phyloP scores from a whole-genome alignment of 2,329 filamentous ascomycete species.

The Fusarium multiceps region DNA sequence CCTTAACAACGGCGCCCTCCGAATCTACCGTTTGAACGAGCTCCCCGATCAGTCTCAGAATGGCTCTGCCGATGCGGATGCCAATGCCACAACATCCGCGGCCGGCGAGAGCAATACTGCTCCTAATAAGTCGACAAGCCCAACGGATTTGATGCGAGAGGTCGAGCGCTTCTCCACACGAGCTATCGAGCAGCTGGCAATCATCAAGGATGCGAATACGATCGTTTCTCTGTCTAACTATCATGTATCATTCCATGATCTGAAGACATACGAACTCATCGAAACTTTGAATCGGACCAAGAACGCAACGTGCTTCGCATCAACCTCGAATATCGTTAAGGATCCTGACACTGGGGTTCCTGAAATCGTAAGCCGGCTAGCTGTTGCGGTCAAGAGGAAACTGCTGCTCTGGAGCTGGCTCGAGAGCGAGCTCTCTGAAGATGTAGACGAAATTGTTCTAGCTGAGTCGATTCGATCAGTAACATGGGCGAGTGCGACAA shows the following conservation, averaged over 20 bases:
- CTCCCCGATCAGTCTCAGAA: slow-evolving; percentile 53
- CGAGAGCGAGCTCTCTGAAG: slow-evolving; percentile 84
- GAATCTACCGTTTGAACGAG: slow-evolving; percentile 92
- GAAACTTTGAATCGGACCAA: slow-evolving; percentile 85
- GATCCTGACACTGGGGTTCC: slow-evolving; percentile 88
- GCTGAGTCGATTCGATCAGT: slow-evolving; percentile 87
- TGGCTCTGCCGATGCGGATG: slow-evolving; percentile 47
- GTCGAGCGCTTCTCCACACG: slow-evolving; percentile 93
- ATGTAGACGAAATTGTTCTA: slow-evolving; percentile 81
- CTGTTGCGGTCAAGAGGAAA: slow-evolving; percentile 91
- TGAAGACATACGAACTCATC: slow-evolving; percentile 83
- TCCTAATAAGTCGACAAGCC: slow-evolving; percentile 56
- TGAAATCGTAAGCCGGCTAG: slow-evolving; percentile 90
- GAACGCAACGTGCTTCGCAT: slow-evolving; percentile 89
- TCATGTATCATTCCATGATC: slow-evolving; percentile 88
- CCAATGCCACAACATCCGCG: slow-evolving; percentile 45
- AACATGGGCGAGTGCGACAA: slow-evolving; percentile 90
- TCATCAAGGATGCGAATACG: slow-evolving; percentile 94
- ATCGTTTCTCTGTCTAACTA: slow-evolving; percentile 92
- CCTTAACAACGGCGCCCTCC: slow-evolving; percentile 86
- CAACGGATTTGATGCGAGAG: slow-evolving; percentile 88
- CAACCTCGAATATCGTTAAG: slow-evolving; percentile 95
- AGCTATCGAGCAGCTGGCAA: slow-evolving; percentile 91
- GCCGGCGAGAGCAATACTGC: slow-evolving; percentile 45
- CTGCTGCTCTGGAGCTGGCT: slow-evolving; percentile 95